phyloP scores from a whole-genome alignment of 164 flowering plant species.

The Liquidambar formosana region DNA sequence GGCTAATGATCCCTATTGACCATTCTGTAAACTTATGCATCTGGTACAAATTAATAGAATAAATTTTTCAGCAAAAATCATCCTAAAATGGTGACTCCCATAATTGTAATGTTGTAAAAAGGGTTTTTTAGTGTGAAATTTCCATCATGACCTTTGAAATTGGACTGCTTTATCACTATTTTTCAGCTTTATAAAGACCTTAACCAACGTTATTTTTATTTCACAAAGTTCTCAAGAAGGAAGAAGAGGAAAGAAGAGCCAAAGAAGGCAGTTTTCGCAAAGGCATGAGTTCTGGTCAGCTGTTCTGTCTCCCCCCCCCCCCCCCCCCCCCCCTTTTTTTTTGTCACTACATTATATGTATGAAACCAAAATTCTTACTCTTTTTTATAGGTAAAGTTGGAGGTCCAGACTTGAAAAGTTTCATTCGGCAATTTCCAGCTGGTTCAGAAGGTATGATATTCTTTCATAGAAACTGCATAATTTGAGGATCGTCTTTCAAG shows the following conservation, averaged over 20 bases:
- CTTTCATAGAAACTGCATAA: not conserved
- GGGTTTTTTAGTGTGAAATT: too few relatives aligned
- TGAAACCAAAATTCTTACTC: not conserved
- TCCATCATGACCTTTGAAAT: not conserved
- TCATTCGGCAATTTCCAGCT: slow-evolving; percentile 68
- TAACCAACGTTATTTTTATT: slow-evolving; percentile 13
- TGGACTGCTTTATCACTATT: not conserved
- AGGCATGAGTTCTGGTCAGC: slow-evolving; percentile 49
- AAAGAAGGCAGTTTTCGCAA: slow-evolving; percentile 38
- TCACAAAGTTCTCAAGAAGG: slow-evolving; percentile 70
- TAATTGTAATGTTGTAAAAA: too few relatives aligned
- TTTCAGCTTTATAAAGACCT: not conserved
- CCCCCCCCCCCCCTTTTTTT: not conserved
- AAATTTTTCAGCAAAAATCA: too few relatives aligned
- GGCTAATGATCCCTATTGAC: too few relatives aligned
- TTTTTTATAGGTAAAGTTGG: slow-evolving; percentile 58
- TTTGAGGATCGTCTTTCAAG: not conserved
- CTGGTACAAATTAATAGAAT: too few relatives aligned
- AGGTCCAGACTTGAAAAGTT: slow-evolving; percentile 84
- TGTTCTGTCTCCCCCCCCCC: not conserved
- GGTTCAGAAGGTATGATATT: slow-evolving; percentile 58
- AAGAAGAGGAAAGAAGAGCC: slow-evolving; percentile 78
- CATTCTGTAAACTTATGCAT: too few relatives aligned
- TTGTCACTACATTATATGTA: not conserved
- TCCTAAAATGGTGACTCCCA: too few relatives aligned